A percentile compares a stretch with the other conserved stretches of the same genome.
Conservation (phyloP, 169 alveolate species). For the Hepatocystis sp. region DNA sequence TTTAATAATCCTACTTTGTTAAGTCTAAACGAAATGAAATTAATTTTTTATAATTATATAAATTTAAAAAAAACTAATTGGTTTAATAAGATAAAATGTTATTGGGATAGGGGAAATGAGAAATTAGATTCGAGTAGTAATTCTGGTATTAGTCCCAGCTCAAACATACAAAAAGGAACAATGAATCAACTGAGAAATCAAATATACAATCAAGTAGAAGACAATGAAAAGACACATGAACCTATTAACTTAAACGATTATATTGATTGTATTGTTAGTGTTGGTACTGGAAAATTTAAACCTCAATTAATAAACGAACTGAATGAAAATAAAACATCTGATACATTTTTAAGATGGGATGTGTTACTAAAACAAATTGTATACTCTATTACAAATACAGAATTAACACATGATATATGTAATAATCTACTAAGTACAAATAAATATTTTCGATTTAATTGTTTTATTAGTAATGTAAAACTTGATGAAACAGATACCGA, state of each 20-base stretch:
- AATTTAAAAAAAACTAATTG: slow-evolving; percentile 13
- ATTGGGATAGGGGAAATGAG: not conserved
- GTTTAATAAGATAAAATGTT: slow-evolving; percentile 26
- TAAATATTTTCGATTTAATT: slow-evolving; percentile 83
- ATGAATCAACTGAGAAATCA: not conserved
- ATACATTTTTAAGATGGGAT: slow-evolving; percentile 81
- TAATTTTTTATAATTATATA: slow-evolving; percentile 81
- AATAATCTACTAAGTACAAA: slow-evolving; percentile 73
- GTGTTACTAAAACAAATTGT: slow-evolving; percentile 80
- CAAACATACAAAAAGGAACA: not conserved
- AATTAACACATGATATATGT: slow-evolving; percentile 78
- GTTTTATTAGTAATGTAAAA: slow-evolving; percentile 69
- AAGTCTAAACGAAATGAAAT: slow-evolving; percentile 87
- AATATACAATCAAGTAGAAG: not conserved
- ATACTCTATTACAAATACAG: slow-evolving; percentile 83
- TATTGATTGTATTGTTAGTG: slow-evolving; percentile 86
- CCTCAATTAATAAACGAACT: slow-evolving; percentile 49
- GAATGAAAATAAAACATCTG: slow-evolving; percentile 39
- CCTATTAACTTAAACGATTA: slow-evolving; percentile 54
- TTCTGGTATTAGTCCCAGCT: too few species aligned
- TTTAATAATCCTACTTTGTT: slow-evolving; percentile 90
- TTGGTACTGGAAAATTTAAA: slow-evolving; percentile 87
- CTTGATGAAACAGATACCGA: slow-evolving; percentile 82
- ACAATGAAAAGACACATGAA: slow-evolving; percentile 14
- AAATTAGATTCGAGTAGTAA: too few species aligned